A percentile compares a stretch with the other conserved stretches of the same genome.
phyloP scores from a whole-genome alignment of 352 stramenopile species.

The Pythium plurisporium region DNA sequence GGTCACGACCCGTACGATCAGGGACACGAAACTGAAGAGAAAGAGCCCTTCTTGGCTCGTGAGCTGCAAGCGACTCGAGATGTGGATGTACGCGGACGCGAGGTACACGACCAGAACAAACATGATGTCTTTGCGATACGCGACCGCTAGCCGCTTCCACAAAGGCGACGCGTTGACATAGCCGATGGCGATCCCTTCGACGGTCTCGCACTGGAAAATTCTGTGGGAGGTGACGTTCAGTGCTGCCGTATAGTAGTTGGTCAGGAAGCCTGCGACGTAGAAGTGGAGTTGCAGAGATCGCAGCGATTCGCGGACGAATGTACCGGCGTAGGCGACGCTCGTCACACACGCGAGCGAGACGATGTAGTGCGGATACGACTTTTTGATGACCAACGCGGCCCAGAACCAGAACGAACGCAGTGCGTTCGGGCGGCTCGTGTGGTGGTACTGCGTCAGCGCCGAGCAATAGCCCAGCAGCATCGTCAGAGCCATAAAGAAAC shows the following conservation, averaged over 20 bases:
- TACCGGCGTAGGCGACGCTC: background rate
- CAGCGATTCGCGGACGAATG: background rate
- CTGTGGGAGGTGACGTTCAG: background rate
- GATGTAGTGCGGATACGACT: background rate
- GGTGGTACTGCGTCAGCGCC: conserved; percentile 1
- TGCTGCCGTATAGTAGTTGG: conserved; percentile 8
- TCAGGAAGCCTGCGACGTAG: background rate
- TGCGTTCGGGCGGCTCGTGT: background rate
- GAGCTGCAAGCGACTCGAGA: conserved; percentile 8
- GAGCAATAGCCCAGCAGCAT: background rate
- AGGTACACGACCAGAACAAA: background rate
- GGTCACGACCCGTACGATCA: background rate
- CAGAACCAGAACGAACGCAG: background rate
- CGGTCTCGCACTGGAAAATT: conserved; percentile 6
- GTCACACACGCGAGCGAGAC: background rate
- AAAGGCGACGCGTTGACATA: background rate
- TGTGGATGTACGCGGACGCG: conserved; percentile 12
- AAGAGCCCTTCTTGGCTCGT: background rate
- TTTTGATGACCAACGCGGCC: background rate
- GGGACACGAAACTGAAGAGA: conserved; percentile 1
- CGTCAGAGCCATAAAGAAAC: background rate
- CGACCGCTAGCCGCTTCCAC: background rate
- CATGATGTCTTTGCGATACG: background rate
- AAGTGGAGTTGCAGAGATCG: conserved; percentile 3
- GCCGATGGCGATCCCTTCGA: background rate